Base-by-base conservation (phyloP, 2,329 filamentous ascomycete genomes). In the Gnomoniopsis smithogilvyi region DNA sequence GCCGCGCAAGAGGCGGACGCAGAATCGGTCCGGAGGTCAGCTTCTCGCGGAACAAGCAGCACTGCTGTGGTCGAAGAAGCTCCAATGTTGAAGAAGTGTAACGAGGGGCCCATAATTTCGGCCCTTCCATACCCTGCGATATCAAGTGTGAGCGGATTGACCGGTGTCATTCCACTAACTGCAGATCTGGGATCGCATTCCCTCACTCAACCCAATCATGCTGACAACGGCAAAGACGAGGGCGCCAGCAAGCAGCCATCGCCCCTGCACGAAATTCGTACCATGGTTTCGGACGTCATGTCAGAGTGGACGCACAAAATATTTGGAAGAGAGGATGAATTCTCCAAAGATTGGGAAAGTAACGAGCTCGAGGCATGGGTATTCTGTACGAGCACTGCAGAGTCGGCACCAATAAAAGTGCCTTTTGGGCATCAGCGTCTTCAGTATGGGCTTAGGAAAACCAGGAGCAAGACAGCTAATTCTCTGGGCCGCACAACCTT, bases 391-490 rank as follows among this genome's bases (percentile, higher is more conserved):
- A 6, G 6, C 11, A 26, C 41, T 14, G 0, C 21, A 2, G 34
- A 3, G 17, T 46, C 43, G 43, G 52, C 6, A 2, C 47, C 47
- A 6, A 43, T 33, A 14, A 61, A 43, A 47, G 22, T 61, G 1
- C 59, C 59, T 0, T 61, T 58, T n/a, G 59, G 59, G 8, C 59
- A 61, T 33, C 52, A 38, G 22, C 59, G 59, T 12, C 59, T 61
- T 6, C 46, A 51, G 3, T 54, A 54, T 17, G 59, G 59, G 6
- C 54, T 61, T 12, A 45, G 24, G 11, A 50, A 45, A 45, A n/a
- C 53, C 22, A 30, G 19, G 11, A 50, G 26, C n/a, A 45, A 19
- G 30, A 30, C 22, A 15, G 10, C 15, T 10, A 12, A 10, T 7
- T 11, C 19, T 3, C 2, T 12, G 21, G 22, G 24, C 21, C 12